Conservation (phyloP, 2,329 filamentous ascomycete species). For the Fusarium kyushuense region DNA sequence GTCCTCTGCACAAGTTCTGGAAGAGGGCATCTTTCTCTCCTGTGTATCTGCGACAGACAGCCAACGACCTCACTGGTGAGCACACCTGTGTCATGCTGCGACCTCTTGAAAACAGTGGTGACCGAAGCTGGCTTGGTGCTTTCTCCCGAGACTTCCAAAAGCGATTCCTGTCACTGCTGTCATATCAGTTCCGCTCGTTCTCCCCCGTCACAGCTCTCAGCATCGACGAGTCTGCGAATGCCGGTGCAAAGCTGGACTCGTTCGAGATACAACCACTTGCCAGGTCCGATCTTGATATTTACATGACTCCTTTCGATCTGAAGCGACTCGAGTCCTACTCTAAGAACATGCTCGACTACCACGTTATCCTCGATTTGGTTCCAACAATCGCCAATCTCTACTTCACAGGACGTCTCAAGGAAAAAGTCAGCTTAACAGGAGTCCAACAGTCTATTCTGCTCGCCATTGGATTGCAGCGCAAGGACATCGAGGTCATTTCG, state of each 20-base stretch:
- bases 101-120: conserved; percentile 75
- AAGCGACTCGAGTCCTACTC: conserved; percentile 96
- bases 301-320: conserved; percentile 91
- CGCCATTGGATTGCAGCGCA: conserved; percentile 91
- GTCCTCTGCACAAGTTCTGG: conserved; percentile 94
- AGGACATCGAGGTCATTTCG: conserved; percentile 83
- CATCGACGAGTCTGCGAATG: conserved; percentile 86
- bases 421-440: conserved; percentile 77
- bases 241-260: conserved; percentile 75
- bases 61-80: conserved; percentile 96
- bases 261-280: conserved; percentile 66
- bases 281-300: conserved; percentile 80
- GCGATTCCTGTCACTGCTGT: conserved; percentile 89
- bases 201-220: conserved; percentile 81
- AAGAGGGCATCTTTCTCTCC: conserved; percentile 87
- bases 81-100: conserved; percentile 98
- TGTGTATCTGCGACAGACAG: conserved; percentile 93
- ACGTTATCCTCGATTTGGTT: conserved; percentile 93
- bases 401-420: conserved; percentile 81
- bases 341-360: conserved; percentile 97
- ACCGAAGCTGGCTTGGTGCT: conserved; percentile 87
- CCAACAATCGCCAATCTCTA: conserved; percentile 85
- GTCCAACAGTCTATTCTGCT: conserved; percentile 89
- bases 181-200: conserved; percentile 92
- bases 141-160: conserved; percentile 94